Evolutionary conservation across 2,329 filamentous ascomycete genomes (phyloP).

Genomic region (Fusarium metavorans): DNA sequence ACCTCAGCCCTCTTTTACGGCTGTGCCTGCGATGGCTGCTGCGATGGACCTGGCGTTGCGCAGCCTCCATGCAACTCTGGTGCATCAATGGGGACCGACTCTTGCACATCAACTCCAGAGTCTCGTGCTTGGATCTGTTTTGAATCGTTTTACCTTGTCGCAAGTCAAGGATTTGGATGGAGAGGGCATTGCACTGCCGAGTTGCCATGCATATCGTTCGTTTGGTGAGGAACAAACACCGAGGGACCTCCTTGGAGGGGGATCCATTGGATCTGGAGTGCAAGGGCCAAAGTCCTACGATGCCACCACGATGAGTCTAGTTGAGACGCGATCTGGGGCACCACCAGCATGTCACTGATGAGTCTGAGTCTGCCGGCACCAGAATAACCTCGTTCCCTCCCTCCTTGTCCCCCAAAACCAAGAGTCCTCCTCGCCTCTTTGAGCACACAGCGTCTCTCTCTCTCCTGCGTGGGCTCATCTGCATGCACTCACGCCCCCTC

Average conservation of each 20-base stretch:
- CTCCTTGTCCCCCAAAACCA: not conserved
- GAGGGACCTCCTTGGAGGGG: not conserved
- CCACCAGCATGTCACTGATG: not conserved
- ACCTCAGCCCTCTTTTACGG: slow-evolving; percentile 46
- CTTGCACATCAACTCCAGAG: not conserved
- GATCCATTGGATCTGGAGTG: not conserved
- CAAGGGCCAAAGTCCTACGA: not conserved
- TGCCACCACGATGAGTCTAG: not conserved
- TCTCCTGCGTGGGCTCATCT: slow-evolving; percentile 20
- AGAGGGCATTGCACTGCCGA: not conserved
- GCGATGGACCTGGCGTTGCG: slow-evolving; percentile 19
- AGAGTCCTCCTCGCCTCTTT: slow-evolving; percentile 17
- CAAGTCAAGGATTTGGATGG: slow-evolving; percentile 16
- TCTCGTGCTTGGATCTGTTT: not conserved
- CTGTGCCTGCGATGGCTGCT: slow-evolving; percentile 42
- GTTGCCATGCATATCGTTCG: not conserved
- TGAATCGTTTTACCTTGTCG: slow-evolving; percentile 11
- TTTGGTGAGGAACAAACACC: not conserved
- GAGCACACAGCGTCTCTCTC: not conserved
- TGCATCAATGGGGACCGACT: slow-evolving; percentile 1
- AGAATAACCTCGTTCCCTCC: slow-evolving; percentile 11
- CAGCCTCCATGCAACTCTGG: slow-evolving; percentile 34
- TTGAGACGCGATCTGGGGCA: not conserved
- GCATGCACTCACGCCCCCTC: slow-evolving; percentile 25
- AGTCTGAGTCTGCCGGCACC: not conserved